phyloP scores from a whole-genome alignment of 2,329 filamentous ascomycete species.

The Alternaria arbusti region DNA sequence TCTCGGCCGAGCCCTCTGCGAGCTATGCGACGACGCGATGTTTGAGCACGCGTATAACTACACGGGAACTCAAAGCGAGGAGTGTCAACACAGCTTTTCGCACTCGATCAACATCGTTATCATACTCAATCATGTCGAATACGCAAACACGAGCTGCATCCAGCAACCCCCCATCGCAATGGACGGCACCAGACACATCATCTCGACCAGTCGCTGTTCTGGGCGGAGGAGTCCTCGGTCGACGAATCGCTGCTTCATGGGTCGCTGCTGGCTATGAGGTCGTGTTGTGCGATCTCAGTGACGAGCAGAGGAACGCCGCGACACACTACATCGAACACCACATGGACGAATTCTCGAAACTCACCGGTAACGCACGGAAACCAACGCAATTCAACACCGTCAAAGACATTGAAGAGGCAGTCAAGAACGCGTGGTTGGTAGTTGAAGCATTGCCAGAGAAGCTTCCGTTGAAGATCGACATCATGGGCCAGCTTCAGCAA shows the following conservation, averaged over 20 bases:
- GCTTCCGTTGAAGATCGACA: conserved; percentile 56
- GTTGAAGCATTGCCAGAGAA: conserved; percentile 62
- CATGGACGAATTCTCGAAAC: conserved; percentile 1
- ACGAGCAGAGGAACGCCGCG: conserved; percentile 13
- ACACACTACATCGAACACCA: conserved; percentile 15
- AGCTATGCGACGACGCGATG: neutral
- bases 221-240: conserved; percentile 17
- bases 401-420: conserved; percentile 50
- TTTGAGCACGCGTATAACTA: neutral
- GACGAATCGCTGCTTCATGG: conserved; percentile 19
- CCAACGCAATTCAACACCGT: conserved; percentile 18
- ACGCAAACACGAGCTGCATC: conserved; percentile 2
- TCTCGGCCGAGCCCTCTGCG: neutral
- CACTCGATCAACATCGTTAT: neutral
- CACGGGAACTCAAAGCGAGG: fast-evolving
- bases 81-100: neutral
- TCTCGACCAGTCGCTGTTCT: conserved; percentile 14
- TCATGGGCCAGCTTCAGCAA: conserved; percentile 56
- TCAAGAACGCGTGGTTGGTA: conserved; percentile 60
- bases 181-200: conserved; percentile 8
- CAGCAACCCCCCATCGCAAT: neutral
- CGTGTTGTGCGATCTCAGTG: conserved; percentile 12
- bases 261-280: conserved; percentile 14
- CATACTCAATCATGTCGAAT: neutral
- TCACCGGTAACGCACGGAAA: neutral